phyloP scores from a whole-genome alignment of 2,329 filamentous ascomycete species.

The Aspergillus ustus region DNA sequence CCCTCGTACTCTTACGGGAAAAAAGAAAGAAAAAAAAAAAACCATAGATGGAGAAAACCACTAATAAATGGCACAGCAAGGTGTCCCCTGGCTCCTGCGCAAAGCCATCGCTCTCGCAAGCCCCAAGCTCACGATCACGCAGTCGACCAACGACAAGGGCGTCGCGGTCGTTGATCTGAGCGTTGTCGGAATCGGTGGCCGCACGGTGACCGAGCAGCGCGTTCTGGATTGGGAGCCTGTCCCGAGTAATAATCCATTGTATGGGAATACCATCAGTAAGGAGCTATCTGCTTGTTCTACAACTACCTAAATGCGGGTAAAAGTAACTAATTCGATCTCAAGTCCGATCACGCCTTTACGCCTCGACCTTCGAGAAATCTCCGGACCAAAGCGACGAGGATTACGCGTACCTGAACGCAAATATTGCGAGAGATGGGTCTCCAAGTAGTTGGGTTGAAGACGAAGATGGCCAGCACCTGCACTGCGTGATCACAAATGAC shows the following conservation, averaged over 20 bases:
- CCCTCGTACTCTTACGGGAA: not conserved
- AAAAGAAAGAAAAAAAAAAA: not conserved
- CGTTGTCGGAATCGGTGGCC: not conserved
- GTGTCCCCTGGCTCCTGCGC: slow-evolving; percentile 78
- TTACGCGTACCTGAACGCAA: not conserved
- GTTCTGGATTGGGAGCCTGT: not conserved
- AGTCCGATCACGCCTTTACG: not conserved
- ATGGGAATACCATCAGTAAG: not conserved
- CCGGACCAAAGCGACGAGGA: not conserved
- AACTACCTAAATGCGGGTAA: not conserved
- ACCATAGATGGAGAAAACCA: not conserved
- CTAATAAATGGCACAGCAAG: slow-evolving; percentile 25
- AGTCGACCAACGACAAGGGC: not conserved
- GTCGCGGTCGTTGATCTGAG: not conserved
- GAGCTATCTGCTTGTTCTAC: not conserved
- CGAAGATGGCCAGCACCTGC: not conserved
- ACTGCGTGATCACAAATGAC: not conserved
- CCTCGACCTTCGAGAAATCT: not conserved
- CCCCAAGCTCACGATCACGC: not conserved
- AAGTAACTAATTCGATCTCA: not conserved
- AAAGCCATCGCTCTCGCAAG: slow-evolving; percentile 67
- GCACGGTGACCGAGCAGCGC: not conserved
- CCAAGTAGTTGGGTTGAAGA: not conserved
- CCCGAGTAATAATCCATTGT: not conserved
- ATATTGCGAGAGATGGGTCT: not conserved